phyloP scores from a whole-genome alignment of 1,139 yeast genomes.

The Zygosaccharomyces sapae region DNA sequence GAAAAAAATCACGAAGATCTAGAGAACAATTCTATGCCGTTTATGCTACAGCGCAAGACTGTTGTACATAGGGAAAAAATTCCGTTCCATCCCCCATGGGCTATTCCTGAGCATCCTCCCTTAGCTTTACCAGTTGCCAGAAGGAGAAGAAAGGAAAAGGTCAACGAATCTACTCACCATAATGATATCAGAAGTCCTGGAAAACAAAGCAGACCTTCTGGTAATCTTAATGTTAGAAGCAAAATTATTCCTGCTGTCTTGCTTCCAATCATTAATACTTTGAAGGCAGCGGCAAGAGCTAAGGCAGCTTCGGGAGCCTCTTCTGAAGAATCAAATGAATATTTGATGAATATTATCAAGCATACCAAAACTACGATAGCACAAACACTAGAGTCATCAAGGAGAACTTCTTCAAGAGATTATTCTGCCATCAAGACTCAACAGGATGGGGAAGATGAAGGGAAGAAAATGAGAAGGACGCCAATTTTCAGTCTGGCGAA shows the following conservation, averaged over 20 bases:
- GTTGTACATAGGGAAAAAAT: constrained; percentile 34
- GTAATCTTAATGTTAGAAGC: constrained; percentile 19
- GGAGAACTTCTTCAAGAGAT: constrained; percentile 29
- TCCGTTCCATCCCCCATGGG: constrained; percentile 36
- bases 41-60: constrained; percentile 19
- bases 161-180: constrained; percentile 9
- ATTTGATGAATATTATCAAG: constrained; percentile 33
- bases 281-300: constrained; percentile 35
- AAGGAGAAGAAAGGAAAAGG: constrained; percentile 22
- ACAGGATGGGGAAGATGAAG: constrained; percentile 10
- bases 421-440: constrained; percentile 18
- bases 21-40: constrained; percentile 2
- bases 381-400: constrained; percentile 57
- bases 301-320: constrained; percentile 35
- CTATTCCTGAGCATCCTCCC: constrained; percentile 33
- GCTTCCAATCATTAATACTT: constrained; percentile 32
- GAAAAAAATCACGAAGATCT: constrained; percentile 3
- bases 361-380: constrained; percentile 51
- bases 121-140: constrained; percentile 32
- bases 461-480: constrained; percentile 11
- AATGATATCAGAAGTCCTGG: constrained; percentile 8
- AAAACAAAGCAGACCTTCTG: constrained; percentile 6
- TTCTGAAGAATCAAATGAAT: constrained; percentile 33
- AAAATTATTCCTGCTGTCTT: constrained; percentile 30
- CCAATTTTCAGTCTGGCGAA: constrained; percentile 27